phyloP scores from a whole-genome alignment of 495 filamentous ascomycete species.

The Podospora anserina region DNA sequence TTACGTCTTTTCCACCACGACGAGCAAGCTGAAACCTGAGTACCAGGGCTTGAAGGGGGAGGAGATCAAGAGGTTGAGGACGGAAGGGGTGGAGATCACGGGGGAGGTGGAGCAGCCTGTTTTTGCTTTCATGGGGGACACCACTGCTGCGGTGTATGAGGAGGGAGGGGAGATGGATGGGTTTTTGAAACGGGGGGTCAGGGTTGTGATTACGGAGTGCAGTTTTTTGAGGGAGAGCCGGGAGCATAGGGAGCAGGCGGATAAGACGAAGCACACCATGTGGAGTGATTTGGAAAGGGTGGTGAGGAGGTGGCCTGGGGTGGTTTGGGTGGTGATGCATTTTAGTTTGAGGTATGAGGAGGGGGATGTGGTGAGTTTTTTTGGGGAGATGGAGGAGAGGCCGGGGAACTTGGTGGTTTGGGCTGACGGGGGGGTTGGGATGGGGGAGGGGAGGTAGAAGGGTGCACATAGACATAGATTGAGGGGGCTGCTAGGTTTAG shows the following conservation, averaged over 20 bases:
- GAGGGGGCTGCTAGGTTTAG: too few relatives aligned
- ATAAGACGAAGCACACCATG: slow-evolving; percentile 36
- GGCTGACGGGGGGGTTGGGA: slow-evolving; percentile 30
- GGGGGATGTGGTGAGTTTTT: slow-evolving; percentile 34
- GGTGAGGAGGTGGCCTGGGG: slow-evolving; percentile 29
- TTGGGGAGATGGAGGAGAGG: slow-evolving; percentile 26
- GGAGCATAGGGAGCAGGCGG: slow-evolving; percentile 34
- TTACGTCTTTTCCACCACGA: slow-evolving; percentile 35
- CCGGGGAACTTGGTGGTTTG: slow-evolving; percentile 39
- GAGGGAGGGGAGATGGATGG: slow-evolving; percentile 10
- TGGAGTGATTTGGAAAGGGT: slow-evolving; percentile 38
- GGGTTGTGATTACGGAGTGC: slow-evolving; percentile 41
- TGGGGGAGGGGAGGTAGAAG: slow-evolving; percentile 9
- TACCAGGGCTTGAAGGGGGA: slow-evolving; percentile 18
- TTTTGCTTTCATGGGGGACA: slow-evolving; percentile 41
- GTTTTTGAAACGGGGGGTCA: slow-evolving; percentile 27
- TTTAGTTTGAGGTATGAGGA: slow-evolving; percentile 39
- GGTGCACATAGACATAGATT: neutral
- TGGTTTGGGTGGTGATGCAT: slow-evolving; percentile 39
- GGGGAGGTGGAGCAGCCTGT: slow-evolving; percentile 29
- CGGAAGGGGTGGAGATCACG: slow-evolving; percentile 27
- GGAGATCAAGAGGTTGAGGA: slow-evolving; percentile 26
- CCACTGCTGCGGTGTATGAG: slow-evolving; percentile 27
- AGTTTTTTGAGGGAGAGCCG: slow-evolving; percentile 31
- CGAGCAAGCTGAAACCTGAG: slow-evolving; percentile 28